phyloP scores from a whole-genome alignment of 352 stramenopile genomes.

The Achlya hypogyna region DNA sequence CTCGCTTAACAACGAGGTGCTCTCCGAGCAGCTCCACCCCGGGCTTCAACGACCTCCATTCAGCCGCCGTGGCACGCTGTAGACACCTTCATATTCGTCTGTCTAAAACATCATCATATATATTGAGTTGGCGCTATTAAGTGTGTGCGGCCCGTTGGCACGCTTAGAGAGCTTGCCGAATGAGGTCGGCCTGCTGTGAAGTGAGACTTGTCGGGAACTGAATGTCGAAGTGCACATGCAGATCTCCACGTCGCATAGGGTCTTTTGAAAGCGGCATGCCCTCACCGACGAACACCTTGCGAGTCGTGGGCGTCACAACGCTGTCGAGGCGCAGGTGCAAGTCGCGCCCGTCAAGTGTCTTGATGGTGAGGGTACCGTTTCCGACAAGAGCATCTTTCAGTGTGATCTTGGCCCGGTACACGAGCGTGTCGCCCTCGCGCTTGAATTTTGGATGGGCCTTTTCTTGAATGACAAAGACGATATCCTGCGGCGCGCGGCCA shows the following conservation, averaged over 20 bases:
- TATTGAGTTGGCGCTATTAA: not conserved
- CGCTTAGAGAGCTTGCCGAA: conserved; percentile 62
- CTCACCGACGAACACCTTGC: conserved; percentile 89
- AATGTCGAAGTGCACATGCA: conserved; percentile 96
- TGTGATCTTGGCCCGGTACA: conserved; percentile 91
- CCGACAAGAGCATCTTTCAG: conserved; percentile 93
- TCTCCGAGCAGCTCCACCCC: not conserved
- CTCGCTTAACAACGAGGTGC: conserved; percentile 18
- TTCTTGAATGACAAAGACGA: conserved; percentile 93
- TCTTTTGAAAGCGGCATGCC: conserved; percentile 92
- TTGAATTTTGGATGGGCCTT: conserved; percentile 88
- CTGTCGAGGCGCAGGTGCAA: conserved; percentile 85
- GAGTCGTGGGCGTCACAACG: conserved; percentile 87
- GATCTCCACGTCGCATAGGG: conserved; percentile 76
- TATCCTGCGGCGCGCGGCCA: conserved; percentile 88
- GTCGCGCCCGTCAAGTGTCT: conserved; percentile 89
- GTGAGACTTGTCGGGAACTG: conserved; percentile 92
- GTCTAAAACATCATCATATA: not conserved
- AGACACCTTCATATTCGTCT: not conserved
- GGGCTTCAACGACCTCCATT: not conserved
- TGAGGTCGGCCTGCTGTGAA: conserved; percentile 52
- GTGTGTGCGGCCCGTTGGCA: not conserved
- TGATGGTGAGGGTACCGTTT: conserved; percentile 84
- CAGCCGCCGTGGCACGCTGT: conserved; percentile 11
- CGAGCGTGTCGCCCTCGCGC: conserved; percentile 91